A percentile compares a stretch with the other conserved stretches of the same genome.
These are phyloP conservation scores for Petasospora rhodanensis DNA, from an alignment of 1,139 yeast species.

Conservation along the genomic window DNA sequence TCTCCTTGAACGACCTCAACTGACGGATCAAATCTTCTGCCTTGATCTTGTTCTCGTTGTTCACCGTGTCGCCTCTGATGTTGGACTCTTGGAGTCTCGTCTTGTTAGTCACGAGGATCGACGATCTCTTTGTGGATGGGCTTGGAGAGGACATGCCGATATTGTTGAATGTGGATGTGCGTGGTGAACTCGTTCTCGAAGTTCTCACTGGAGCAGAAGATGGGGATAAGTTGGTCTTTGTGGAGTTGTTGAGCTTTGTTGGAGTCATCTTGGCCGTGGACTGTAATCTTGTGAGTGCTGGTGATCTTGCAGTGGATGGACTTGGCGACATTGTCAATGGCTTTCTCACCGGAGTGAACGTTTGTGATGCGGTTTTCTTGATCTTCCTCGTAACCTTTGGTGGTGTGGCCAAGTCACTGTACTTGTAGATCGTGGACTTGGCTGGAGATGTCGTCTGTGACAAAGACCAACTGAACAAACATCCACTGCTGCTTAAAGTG, in stretches of 20 bases:
- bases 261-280: constrained; percentile 23
- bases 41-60: constrained; percentile 13
- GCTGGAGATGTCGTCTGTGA: constrained; percentile 1
- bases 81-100: constrained; percentile 6
- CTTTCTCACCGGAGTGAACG: constrained; percentile 13
- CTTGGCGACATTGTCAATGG: constrained; percentile 8
- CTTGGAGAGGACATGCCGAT: constrained; percentile 7
- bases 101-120: constrained; percentile 6
- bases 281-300: constrained; percentile 17
- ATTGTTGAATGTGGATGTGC: constrained; percentile 2
- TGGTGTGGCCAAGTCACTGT: constrained; percentile 16
- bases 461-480: constrained; percentile 44
- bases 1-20: constrained; percentile 17
- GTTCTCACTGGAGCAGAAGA: constrained; percentile 12
- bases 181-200: constrained; percentile 9
- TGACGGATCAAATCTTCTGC: constrained; percentile 15
- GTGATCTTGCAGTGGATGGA: constrained; percentile 7
- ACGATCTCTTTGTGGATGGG: constrained; percentile 6
- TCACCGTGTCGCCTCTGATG: background rate
- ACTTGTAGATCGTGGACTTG: constrained; percentile 10
- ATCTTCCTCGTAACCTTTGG: constrained; percentile 26
- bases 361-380: constrained; percentile 14
- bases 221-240: constrained; percentile 22
- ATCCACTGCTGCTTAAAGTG: constrained; percentile 50
- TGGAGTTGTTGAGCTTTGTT: constrained; percentile 15